Evolutionary conservation across 352 stramenopile genomes (phyloP), one percentile per base, ranked within the genome.

Genomic region (Globisporangium parvum): DNA sequence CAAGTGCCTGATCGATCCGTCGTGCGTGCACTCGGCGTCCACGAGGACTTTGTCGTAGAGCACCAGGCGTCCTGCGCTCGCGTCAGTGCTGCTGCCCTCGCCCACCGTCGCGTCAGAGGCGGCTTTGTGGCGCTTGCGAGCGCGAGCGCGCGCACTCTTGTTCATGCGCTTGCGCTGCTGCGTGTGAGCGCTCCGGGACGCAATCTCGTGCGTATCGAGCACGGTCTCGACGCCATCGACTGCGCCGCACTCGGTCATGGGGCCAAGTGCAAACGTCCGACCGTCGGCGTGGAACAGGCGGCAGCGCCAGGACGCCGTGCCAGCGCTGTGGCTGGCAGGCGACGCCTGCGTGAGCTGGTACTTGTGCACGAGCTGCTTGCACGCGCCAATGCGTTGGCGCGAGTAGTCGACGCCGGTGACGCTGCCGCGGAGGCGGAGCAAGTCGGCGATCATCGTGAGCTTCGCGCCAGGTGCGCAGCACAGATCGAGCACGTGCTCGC

Each of bases 1-100:
- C 45, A 92, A 62, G 67, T 98, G 95, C 45, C 85, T 82, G 28
- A 97, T 79, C 1, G 92, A 97, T 28, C 95, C 93, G 71, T 98
- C 95, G 52, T 97, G 95, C 20, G 88, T 97, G 65, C 95, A 98
- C 69, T 98, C 93, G 28, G 93, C 95, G 77, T 98, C 95, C 4
- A 98, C 91, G 31, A 98, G 74, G 12, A 98, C 91, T 55, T 92
- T 88, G 66, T 98, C 92, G 70, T 97, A 98, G 40, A 85, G 59
- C 40, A 59, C 26, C n/a, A 21, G 73, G 52, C 35, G 61, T 37
- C 4, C 6, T 37, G 12, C 21, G 20, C 8, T 46, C 9, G 40
- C 40, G 8, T 18, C 26, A 31, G 26, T 37, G 41, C 18, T 24
- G 4, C 26, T 21, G 45, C n/a, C n/a, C n/a, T 18, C 45, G 20